phyloP scores from a whole-genome alignment of 2,329 filamentous ascomycete species.

The Rhytidhysteron rufulum region DNA sequence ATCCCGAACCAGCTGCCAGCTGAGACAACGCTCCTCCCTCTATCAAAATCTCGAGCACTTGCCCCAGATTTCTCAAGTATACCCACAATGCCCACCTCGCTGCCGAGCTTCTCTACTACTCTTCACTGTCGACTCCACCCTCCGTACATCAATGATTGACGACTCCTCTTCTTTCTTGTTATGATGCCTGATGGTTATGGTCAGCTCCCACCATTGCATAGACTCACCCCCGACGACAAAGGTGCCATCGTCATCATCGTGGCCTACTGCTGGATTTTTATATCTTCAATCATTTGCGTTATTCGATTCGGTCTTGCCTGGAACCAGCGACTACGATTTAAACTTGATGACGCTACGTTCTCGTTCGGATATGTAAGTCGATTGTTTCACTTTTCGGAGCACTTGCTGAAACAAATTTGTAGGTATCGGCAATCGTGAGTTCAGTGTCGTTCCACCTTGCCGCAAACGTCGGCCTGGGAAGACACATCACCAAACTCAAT shows the following conservation, averaged over 20 bases:
- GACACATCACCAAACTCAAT: constrained; percentile 5
- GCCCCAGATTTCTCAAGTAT: neutral
- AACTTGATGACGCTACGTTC: constrained; percentile 10
- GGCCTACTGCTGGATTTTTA: constrained; percentile 12
- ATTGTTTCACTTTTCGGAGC: neutral
- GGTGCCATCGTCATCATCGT: constrained; percentile 13
- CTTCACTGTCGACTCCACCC: neutral
- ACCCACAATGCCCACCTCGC: neutral
- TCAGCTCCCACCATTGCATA: constrained; percentile 7
- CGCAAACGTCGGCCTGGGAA: constrained; percentile 15
- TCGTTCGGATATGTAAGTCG: constrained; percentile 7
- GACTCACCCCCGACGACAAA: constrained; percentile 8
- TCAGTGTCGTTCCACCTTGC: constrained; percentile 12
- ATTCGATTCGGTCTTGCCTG: constrained; percentile 11
- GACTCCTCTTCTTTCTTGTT: neutral
- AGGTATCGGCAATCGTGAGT: constrained; percentile 9
- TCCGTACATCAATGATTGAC: neutral
- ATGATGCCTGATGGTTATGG: neutral
- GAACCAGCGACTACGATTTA: constrained; percentile 8
- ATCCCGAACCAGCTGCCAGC: no score
- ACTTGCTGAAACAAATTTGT: neutral
- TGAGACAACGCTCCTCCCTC: neutral
- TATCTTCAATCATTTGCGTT: constrained; percentile 6
- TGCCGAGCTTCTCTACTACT: neutral
- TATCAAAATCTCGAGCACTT: neutral